Percentiles rank a stretch among this genome's conserved stretches.
phyloP scores from a whole-genome alignment of 208 protist species.

The Porcisia hertigi region DNA sequence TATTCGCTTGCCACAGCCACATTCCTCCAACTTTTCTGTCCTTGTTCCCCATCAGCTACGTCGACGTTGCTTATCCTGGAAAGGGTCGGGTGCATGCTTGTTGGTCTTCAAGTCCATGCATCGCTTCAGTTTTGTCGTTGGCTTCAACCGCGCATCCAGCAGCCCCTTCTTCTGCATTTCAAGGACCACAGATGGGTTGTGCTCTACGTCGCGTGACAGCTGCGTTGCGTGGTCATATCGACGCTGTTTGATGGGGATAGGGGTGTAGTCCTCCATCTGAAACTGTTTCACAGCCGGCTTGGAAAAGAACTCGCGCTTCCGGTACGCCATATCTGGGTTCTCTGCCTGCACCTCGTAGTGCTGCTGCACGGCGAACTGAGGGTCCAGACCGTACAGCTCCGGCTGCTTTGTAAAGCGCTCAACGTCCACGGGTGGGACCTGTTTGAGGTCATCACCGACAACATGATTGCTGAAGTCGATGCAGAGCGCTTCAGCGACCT shows the following conservation, averaged over 20 bases:
- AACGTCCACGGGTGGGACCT: constrained; percentile 36
- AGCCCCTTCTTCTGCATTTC: constrained; percentile 53
- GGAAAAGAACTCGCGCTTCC: constrained; percentile 78
- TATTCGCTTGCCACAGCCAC: not conserved
- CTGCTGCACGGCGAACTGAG: constrained; percentile 77
- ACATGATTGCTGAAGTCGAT: constrained; percentile 73
- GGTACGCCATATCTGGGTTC: constrained; percentile 72
- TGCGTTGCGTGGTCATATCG: constrained; percentile 56
- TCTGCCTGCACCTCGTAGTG: constrained; percentile 80
- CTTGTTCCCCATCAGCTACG: not conserved
- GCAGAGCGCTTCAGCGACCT: constrained; percentile 57
- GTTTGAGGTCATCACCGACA: constrained; percentile 40
- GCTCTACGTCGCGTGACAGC: constrained; percentile 56
- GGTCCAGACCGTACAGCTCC: constrained; percentile 77
- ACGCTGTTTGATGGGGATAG: constrained; percentile 49
- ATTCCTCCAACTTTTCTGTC: not conserved
- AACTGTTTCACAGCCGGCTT: constrained; percentile 62
- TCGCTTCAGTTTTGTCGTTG: constrained; percentile 45
- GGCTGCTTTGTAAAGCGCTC: constrained; percentile 70
- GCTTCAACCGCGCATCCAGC: constrained; percentile 47
- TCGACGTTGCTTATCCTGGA: constrained; percentile 11
- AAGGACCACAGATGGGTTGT: constrained; percentile 52
- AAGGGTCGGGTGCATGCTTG: constrained; percentile 35
- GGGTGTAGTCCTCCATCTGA: constrained; percentile 86
- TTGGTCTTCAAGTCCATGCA: constrained; percentile 48